These are phyloP conservation scores for Phaeosphaeriaceae sp. DNA, from an alignment of 2,329 filamentous ascomycete species.

Conservation along the genomic window DNA sequence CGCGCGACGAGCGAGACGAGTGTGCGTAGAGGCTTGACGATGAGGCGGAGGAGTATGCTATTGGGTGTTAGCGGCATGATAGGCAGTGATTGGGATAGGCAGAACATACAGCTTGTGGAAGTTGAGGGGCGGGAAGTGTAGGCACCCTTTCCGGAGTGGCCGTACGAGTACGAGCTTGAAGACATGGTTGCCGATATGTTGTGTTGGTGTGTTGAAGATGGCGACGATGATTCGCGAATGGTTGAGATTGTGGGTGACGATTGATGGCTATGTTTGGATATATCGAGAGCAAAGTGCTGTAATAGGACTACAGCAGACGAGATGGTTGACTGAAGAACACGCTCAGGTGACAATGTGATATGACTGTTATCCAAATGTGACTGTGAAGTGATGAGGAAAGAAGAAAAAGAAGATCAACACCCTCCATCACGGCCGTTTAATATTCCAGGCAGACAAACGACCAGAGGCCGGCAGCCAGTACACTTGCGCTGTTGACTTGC, in stretches of 20 bases:
- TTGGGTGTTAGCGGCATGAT: slow-evolving; percentile 10
- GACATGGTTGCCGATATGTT: slow-evolving; percentile 32
- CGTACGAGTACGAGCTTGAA: slow-evolving; percentile 29
- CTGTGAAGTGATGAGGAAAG: slow-evolving; percentile 19
- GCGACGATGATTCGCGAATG: slow-evolving; percentile 16
- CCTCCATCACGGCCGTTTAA: slow-evolving; percentile 25
- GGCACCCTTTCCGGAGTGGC: slow-evolving; percentile 27
- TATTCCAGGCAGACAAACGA: slow-evolving; percentile 39
- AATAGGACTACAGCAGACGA: background rate
- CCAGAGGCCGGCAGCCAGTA: slow-evolving; percentile 38
- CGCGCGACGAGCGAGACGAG: slow-evolving; percentile 28
- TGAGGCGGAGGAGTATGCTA: slow-evolving; percentile 25
- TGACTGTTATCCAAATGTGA: slow-evolving; percentile 11
- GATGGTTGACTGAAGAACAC: slow-evolving; percentile 25
- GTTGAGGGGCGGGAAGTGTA: slow-evolving; percentile 34
- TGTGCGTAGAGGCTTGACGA: slow-evolving; percentile 36
- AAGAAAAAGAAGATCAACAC: slow-evolving; percentile 14
- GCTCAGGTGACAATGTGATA: slow-evolving; percentile 6
- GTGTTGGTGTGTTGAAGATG: slow-evolving; percentile 14
- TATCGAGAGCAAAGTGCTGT: slow-evolving; percentile 1
- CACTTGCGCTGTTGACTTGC: slow-evolving; percentile 18
- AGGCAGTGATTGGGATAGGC: slow-evolving; percentile 1
- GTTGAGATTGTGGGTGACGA: background rate
- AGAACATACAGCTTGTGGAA: slow-evolving; percentile 31
- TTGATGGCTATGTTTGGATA: background rate